Percentiles rank a stretch among this genome's conserved stretches.
Evolutionary conservation across 768 basidiomycete genomes (phyloP).

Genomic region (Cystofilobasidium ferigula): DNA sequence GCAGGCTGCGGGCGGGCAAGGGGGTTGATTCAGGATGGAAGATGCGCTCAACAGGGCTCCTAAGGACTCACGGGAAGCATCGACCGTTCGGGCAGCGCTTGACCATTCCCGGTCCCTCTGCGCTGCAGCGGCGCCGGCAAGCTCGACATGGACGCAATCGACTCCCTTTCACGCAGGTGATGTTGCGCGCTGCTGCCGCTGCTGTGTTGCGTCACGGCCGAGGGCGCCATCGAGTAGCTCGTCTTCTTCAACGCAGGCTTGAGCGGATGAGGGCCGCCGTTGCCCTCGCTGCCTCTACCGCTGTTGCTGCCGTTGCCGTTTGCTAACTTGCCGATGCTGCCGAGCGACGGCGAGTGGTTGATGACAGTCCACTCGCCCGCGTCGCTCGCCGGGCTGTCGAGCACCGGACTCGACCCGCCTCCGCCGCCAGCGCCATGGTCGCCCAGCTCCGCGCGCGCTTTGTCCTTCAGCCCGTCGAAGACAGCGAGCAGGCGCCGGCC

Average conservation of each 20-base stretch:
- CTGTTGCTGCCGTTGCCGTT: neutral
- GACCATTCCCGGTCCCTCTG: neutral
- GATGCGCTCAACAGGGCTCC: neutral
- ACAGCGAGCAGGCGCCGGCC: conserved; percentile 15
- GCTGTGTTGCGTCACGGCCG: neutral
- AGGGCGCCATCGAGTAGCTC: neutral
- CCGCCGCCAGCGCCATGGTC: neutral
- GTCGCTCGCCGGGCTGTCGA: neutral
- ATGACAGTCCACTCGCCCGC: neutral
- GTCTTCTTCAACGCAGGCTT: conserved; percentile 14
- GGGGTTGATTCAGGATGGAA: neutral
- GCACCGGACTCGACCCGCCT: neutral
- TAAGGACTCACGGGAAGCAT: neutral
- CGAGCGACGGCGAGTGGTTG: neutral
- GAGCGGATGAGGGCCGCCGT: conserved; percentile 11
- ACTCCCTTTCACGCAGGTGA: neutral
- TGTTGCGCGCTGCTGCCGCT: neutral
- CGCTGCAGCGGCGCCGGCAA: neutral
- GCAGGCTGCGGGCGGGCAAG: neutral
- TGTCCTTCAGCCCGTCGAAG: conserved; percentile 11
- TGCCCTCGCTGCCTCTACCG: too few relatives aligned
- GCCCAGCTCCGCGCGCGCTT: neutral
- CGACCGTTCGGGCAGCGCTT: neutral
- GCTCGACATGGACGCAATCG: neutral
- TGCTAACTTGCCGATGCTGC: neutral